Conservation (phyloP, 495 filamentous ascomycete species). For the Aspergillus baeticus region DNA sequence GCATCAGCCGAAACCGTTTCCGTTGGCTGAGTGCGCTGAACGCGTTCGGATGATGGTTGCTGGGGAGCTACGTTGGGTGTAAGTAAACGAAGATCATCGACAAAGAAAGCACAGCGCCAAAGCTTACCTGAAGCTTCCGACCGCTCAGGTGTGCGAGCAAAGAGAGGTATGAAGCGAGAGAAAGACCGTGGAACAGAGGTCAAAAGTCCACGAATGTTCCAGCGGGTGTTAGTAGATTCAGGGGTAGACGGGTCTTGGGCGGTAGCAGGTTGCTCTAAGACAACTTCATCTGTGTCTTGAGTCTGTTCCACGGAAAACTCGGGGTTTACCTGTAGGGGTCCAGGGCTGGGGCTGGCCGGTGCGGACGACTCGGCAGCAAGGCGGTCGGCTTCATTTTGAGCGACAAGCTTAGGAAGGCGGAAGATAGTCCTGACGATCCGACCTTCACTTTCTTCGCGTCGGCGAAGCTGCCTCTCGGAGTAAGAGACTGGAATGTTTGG, state of each 20-base stretch:
- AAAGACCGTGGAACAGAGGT: constrained; percentile 28
- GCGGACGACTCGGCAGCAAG: constrained; percentile 9
- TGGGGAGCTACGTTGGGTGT: constrained; percentile 10
- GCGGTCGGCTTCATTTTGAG: constrained; percentile 27
- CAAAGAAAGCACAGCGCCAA: background rate
- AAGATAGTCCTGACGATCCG: constrained; percentile 34
- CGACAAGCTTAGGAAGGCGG: constrained; percentile 35
- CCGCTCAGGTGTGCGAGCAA: constrained; percentile 18
- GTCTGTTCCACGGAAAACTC: constrained; percentile 12
- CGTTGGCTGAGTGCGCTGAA: constrained; percentile 10
- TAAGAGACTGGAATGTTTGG: constrained; percentile 23
- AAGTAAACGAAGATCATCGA: background rate
- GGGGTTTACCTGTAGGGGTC: constrained; percentile 10
- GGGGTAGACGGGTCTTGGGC: constrained; percentile 16
- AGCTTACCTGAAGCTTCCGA: constrained; percentile 15
- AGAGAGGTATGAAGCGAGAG: constrained; percentile 19
- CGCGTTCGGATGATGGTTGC: constrained; percentile 20
- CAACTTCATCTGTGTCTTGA: background rate
- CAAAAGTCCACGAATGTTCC: constrained; percentile 26
- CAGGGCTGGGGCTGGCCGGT: background rate
- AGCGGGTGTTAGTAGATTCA: constrained; percentile 20
- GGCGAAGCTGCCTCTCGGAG: constrained; percentile 30
- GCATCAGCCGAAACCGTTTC: background rate
- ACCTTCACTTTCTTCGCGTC: constrained; percentile 27
- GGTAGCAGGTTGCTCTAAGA: constrained; percentile 4